phyloP scores from a whole-genome alignment of 495 filamentous ascomycete genomes.

The Hyaloscypha hepaticicola region DNA sequence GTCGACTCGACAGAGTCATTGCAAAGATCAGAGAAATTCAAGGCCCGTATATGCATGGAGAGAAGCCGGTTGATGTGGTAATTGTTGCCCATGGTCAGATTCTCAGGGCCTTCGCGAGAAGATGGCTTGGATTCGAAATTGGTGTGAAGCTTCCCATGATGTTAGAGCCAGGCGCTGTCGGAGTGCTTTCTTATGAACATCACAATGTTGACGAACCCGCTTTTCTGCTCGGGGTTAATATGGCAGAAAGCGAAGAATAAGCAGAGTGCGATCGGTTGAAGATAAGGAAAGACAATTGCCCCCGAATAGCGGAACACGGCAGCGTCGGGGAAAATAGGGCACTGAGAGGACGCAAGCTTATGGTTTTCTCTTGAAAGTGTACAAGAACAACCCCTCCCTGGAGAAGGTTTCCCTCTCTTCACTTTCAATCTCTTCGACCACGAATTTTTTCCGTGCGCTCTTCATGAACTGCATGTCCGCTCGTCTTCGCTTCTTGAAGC shows the following conservation, averaged over 20 bases:
- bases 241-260: conserved; percentile 21
- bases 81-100: conserved; percentile 74
- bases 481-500: conserved; percentile 84
- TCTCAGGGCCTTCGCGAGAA: conserved; percentile 69
- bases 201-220: conserved; percentile 66
- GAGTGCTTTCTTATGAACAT: conserved; percentile 70
- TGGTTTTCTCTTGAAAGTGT: conserved; percentile 48
- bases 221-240: conserved; percentile 55
- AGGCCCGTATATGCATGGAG: conserved; percentile 40
- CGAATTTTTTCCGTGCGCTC: conserved; percentile 61
- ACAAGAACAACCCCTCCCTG: conserved; percentile 9
- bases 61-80: conserved; percentile 56
- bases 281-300: neutral
- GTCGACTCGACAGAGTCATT: conserved; percentile 63
- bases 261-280: neutral
- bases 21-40: conserved; percentile 58
- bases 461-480: conserved; percentile 74
- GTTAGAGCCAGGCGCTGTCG: conserved; percentile 67
- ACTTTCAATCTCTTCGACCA: conserved; percentile 61
- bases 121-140: conserved; percentile 63
- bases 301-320: no score
- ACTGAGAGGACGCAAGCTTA: neutral
- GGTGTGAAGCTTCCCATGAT: conserved; percentile 55
- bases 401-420: conserved; percentile 54
- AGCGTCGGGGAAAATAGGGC: no score